Percentiles rank a stretch among this genome's conserved stretches.
Evolutionary conservation across 1,284 basidiomycete species (phyloP).

Genomic region (Polyporus tsugae): DNA sequence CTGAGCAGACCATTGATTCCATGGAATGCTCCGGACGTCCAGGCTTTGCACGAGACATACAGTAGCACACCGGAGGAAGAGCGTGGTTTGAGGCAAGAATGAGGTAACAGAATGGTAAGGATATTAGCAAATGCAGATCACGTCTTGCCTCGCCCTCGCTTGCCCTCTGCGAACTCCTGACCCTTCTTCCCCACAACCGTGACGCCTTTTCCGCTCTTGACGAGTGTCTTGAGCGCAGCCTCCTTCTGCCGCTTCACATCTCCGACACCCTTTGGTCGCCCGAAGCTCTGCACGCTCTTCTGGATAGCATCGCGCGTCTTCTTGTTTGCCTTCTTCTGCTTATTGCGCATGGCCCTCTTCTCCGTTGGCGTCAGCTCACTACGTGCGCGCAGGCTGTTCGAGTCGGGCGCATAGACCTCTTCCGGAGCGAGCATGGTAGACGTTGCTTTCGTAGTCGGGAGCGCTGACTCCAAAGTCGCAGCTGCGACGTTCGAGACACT

Average conservation of each 20-base stretch:
- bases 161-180: constrained; percentile 44
- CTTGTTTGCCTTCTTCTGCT: constrained; percentile 80
- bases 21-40: not conserved
- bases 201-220: constrained; percentile 87
- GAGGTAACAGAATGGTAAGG: constrained; percentile 22
- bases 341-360: constrained; percentile 78
- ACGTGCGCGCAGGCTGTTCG: constrained; percentile 64
- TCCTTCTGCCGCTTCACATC: constrained; percentile 84
- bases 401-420: constrained; percentile 80
- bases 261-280: constrained; percentile 53
- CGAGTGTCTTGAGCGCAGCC: constrained; percentile 78
- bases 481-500: constrained; percentile 88
- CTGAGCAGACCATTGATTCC: not conserved
- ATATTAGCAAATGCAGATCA: constrained; percentile 24
- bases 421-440: constrained; percentile 93
- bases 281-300: constrained; percentile 72
- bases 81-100: constrained; percentile 9
- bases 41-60: constrained; percentile 7
- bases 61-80: not conserved
- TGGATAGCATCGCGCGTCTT: constrained; percentile 77
- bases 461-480: constrained; percentile 88
- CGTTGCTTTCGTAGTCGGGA: constrained; percentile 83
- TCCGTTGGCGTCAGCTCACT: constrained; percentile 89
- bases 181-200: constrained; percentile 85
- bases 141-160: constrained; percentile 43